Base-by-base conservation (phyloP, 805 yeast species). In the Candida nitratophila region DNA sequence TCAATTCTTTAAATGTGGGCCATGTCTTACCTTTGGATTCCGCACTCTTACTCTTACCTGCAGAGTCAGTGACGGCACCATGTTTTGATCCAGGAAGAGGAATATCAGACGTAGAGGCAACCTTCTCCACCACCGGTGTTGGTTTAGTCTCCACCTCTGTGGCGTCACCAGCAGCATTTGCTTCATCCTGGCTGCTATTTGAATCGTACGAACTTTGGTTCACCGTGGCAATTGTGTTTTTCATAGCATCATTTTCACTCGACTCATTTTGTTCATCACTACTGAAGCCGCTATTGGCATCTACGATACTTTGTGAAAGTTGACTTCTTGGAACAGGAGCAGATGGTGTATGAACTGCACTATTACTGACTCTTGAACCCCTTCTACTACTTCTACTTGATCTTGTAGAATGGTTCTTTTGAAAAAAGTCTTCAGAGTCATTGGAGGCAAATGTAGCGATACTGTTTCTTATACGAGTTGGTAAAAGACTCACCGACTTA, bases 1-100 rank as follows among this genome's bases (percentile, higher is more conserved):
- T 76, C 44, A 82, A 55, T 39, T 72, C 74, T 51, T 79, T 86
- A 38, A 83, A 62, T 1, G 84, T 77, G 9, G 80, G 71, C 69
- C 68, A 64, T 20, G 50, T 3, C 24, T 37, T 37, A 3, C 39
- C 39, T 16, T 19, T 21, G 15, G 36, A 9, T 4, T 19, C 15
- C 24, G 22, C 9, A 4, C 14, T n/a, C 14, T 19, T 20, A 19
- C 5, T 4, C 30, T 32, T 33, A 21, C 35, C 20, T 22, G 21
- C 19, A 17, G 17, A 4, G 10, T 24, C 27, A 24, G 27, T 24
- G 27, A 6, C 33, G 6, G 17, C 15, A n/a, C 33, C 33, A 15
- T 31, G 21, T 16, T 33, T 33, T 9, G 36, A 5, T 5, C 17
- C 36, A 15, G 36, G 36, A n/a, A 17, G 21, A 5, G 36, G 36